These are phyloP conservation scores for Artemisia tridentata DNA, from an alignment of 129 eudicot species.

Conservation along the genomic window DNA sequence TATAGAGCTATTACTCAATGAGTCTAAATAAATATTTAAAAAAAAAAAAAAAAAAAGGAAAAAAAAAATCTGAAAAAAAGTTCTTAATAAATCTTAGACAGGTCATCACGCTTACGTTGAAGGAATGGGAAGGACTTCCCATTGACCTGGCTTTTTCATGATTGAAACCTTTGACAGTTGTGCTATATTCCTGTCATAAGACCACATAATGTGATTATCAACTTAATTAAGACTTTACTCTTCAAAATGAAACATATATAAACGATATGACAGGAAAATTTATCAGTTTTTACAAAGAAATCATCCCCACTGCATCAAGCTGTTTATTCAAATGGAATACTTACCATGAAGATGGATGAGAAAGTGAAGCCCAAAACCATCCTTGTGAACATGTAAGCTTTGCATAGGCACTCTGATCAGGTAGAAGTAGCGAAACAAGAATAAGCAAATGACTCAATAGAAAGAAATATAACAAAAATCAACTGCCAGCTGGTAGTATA, in stretches of 20 bases:
- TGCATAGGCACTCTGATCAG: conserved; percentile 59
- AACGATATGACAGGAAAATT: not conserved
- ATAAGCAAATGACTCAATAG: conserved; percentile 13
- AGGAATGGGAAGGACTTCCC: conserved; percentile 63
- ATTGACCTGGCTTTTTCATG: conserved; percentile 63
- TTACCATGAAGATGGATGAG: conserved; percentile 74
- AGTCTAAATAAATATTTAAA: not conserved
- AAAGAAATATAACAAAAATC: not conserved
- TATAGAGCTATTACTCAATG: not conserved
- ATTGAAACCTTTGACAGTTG: conserved; percentile 64
- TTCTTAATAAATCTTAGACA: too few relatives aligned
- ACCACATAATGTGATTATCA: conserved; percentile 13
- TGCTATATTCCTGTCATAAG: conserved; percentile 52
- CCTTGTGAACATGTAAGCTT: conserved; percentile 82
- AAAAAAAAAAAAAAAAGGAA: too few relatives aligned
- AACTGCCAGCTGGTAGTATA: not conserved
- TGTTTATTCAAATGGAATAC: not conserved
- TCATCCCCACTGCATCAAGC: not conserved
- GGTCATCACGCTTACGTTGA: conserved; percentile 37
- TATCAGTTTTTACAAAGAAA: not conserved
- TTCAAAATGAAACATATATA: not conserved
- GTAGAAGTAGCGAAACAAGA: conserved; percentile 5
- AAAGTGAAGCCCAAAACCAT: conserved; percentile 82
- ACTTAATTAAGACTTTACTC: not conserved
- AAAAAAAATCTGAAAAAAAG: too few relatives aligned